These are phyloP conservation scores for Gentiana macrophylla DNA, from an alignment of 257 asterid species.

Conservation along the genomic window DNA sequence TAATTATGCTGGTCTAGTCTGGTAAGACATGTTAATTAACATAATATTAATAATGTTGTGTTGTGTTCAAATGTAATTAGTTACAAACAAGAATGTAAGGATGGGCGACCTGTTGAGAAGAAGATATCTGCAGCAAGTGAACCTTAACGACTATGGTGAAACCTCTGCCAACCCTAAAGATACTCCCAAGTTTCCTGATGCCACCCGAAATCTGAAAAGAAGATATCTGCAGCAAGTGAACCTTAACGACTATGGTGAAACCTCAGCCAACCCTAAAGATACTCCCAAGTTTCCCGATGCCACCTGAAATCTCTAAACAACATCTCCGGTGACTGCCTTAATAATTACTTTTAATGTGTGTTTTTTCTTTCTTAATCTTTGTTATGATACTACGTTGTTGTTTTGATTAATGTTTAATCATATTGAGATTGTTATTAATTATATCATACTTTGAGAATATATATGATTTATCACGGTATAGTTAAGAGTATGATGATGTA, in stretches of 20 bases:
- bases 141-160: slow-evolving; percentile 13
- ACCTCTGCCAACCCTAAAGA: slow-evolving; percentile 19
- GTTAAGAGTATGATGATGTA: no score
- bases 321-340: slow-evolving; percentile 8
- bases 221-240: slow-evolving; percentile 15
- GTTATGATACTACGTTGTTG: no score
- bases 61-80: neutral
- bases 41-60: neutral
- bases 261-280: slow-evolving; percentile 19
- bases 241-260: slow-evolving; percentile 13
- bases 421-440: no score
- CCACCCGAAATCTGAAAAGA: neutral
- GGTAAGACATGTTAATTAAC: neutral
- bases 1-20: neutral
- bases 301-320: neutral
- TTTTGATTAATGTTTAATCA: no score
- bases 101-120: neutral
- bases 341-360: no score
- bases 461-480: no score
- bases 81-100: slow-evolving; percentile 5
- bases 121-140: slow-evolving; percentile 19
- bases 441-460: no score
- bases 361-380: no score
- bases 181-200: slow-evolving; percentile 5
- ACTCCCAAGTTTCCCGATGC: slow-evolving; percentile 4